phyloP scores from a whole-genome alignment of 2,329 filamentous ascomycete species.

The Teratosphaeria gauchensis region DNA sequence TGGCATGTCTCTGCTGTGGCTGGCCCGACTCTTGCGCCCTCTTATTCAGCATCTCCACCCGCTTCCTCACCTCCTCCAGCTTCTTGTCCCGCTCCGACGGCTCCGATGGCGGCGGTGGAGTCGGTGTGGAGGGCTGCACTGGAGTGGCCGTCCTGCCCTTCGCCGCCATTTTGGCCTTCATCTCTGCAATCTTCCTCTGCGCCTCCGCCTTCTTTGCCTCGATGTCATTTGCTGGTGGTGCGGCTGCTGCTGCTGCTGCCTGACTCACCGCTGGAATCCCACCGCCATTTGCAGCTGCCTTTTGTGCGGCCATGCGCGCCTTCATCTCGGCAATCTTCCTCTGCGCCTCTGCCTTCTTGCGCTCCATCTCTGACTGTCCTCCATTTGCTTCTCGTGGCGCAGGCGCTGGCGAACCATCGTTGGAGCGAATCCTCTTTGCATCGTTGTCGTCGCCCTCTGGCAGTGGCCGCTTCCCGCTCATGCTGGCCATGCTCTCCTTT shows the following conservation, averaged over 20 bases:
- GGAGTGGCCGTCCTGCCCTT: slow-evolving; percentile 8
- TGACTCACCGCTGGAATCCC: slow-evolving; percentile 2
- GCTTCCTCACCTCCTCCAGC: slow-evolving; percentile 8
- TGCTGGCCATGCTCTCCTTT: slow-evolving; percentile 18
- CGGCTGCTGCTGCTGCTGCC: slow-evolving; percentile 4
- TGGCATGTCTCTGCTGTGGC: not conserved
- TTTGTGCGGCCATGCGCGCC: slow-evolving; percentile 20
- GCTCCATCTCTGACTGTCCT: slow-evolving; percentile 20
- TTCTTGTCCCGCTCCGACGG: not conserved
- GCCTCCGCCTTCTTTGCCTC: slow-evolving; percentile 22
- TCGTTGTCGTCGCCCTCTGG: slow-evolving; percentile 29
- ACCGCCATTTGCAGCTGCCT: not conserved
- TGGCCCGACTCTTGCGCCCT: slow-evolving; percentile 13
- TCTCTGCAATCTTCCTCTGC: slow-evolving; percentile 24
- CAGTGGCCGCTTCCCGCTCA: slow-evolving; percentile 36
- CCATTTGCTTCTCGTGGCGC: slow-evolving; percentile 7
- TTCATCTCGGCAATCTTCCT: slow-evolving; percentile 28
- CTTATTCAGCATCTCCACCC: slow-evolving; percentile 16
- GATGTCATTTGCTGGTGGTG: slow-evolving; percentile 12
- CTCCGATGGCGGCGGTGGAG: slow-evolving; percentile 6
- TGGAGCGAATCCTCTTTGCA: slow-evolving; percentile 32
- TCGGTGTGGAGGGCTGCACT: slow-evolving; percentile 6
- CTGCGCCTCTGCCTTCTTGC: slow-evolving; percentile 23
- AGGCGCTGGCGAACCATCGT: slow-evolving; percentile 27
- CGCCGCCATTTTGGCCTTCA: slow-evolving; percentile 24